Percentiles rank a stretch among this genome's conserved stretches.
Evolutionary conservation across 2,329 filamentous ascomycete species (phyloP).

Genomic region (Calonectria fujianensis): DNA sequence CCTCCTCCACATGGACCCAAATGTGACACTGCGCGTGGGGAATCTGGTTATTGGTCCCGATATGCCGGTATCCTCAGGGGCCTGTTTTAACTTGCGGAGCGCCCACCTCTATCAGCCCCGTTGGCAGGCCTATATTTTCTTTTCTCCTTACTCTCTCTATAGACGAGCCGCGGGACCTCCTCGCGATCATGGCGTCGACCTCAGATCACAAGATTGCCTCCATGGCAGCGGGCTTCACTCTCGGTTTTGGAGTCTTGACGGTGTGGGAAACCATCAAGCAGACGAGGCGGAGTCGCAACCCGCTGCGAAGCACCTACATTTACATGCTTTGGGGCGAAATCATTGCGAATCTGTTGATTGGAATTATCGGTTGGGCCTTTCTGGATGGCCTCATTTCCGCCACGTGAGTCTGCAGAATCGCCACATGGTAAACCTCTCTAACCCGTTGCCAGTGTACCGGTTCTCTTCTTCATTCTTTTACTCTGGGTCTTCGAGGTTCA

Average conservation of each 20-base stretch:
- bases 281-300: slow-evolving; percentile 60
- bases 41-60: neutral
- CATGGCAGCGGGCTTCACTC: slow-evolving; percentile 58
- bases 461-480: slow-evolving; percentile 61
- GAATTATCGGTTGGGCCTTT: slow-evolving; percentile 63
- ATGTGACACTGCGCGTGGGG: neutral
- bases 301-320: slow-evolving; percentile 62
- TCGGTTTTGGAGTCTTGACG: slow-evolving; percentile 65
- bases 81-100: slow-evolving; percentile 22
- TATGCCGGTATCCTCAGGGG: slow-evolving; percentile 3
- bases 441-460: slow-evolving; percentile 51
- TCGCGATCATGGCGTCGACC: slow-evolving; percentile 43
- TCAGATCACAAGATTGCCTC: slow-evolving; percentile 56
- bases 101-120: slow-evolving; percentile 7
- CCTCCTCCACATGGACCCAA: neutral
- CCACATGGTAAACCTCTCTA: neutral
- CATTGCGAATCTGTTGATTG: slow-evolving; percentile 61
- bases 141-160: neutral
- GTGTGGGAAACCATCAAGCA: slow-evolving; percentile 65
- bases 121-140: neutral
- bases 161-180: neutral
- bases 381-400: slow-evolving; percentile 59
- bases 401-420: slow-evolving; percentile 46
- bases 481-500: slow-evolving; percentile 69
- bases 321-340: slow-evolving; percentile 69